Evolutionary conservation across 495 filamentous ascomycete genomes (phyloP), one percentile per base, ranked within the genome.

Genomic region (Penicillium tannophilum): DNA sequence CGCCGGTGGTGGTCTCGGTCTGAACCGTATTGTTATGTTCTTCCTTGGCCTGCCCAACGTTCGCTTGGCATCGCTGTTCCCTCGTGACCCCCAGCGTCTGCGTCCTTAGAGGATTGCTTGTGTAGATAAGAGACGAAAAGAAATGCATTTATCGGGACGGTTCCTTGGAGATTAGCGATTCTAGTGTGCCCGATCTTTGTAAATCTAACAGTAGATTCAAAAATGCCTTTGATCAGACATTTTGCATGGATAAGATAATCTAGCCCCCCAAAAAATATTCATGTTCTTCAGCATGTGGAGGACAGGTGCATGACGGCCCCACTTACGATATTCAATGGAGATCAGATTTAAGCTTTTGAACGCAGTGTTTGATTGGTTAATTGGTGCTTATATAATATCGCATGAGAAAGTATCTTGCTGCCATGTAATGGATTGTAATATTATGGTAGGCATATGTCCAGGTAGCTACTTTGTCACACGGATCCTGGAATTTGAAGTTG

Each of bases 1-100:
- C 72, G 92, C 86, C 16, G 92, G 92, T 64, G 92, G 90, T 68
- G 91, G 91, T 59, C 84, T 96, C 62, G 92, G 92, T 6, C 72
- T 97, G 65, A 93, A 97, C 79, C 80, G 92, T 52, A 89, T 97
- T 53, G 90, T 97, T 55, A 90, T 91, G 68, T 91, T 90, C 81
- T 96, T 88, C 76, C 76, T 96, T 68, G 88, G 88, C 39, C 61
- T 97, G 76, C 90, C 89, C 3, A 91, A 90, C 70, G 86, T 97
- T 41, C 82, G 93, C 53, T 76, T 93, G 64, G 85, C 88, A 28
- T 87, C 87, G 53, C 79, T 88, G 67, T 96, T 93, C 73, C 91
- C 91, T 16, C 79, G 92, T 59, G 93, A 93, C 66, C 91, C 92
- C n/a, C 87, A 89, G 81, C 83, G 92, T 71, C 76, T 94, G 71